Conservation (phyloP, 2,329 filamentous ascomycete species). For the Sclerotiophoma versabilis region DNA sequence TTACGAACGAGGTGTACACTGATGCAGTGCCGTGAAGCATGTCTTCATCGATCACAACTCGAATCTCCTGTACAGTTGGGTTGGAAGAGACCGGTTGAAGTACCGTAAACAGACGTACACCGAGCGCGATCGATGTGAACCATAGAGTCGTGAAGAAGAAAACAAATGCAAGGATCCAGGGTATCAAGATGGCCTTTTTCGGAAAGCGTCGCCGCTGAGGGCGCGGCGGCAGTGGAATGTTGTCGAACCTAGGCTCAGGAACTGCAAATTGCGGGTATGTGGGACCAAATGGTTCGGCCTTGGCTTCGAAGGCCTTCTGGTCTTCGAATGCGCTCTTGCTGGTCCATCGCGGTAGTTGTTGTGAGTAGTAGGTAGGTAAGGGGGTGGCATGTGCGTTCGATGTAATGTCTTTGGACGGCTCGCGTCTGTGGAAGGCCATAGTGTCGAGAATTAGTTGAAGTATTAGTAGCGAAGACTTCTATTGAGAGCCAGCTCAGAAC, state of each 20-base stretch:
- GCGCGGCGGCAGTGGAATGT: conserved; percentile 14
- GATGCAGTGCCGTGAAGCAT: conserved; percentile 2
- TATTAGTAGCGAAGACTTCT: background rate
- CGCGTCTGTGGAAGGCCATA: conserved; percentile 21
- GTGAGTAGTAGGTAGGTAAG: conserved; percentile 33
- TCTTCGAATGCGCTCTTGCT: conserved; percentile 20
- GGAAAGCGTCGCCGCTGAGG: conserved; percentile 10
- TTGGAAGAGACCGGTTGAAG: conserved; percentile 16
- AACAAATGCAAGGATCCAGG: conserved; percentile 34
- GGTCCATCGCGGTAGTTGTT: conserved; percentile 15
- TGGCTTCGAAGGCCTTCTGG: conserved; percentile 4
- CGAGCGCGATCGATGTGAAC: conserved; percentile 32
- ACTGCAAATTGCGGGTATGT: conserved; percentile 16
- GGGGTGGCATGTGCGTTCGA: conserved; percentile 26
- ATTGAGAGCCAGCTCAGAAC: conserved; percentile 7
- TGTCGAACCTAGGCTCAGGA: conserved; percentile 11
- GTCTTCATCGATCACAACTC: conserved; percentile 27
- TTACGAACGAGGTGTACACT: background rate
- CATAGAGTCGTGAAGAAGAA: conserved; percentile 34
- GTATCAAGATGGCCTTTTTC: conserved; percentile 21
- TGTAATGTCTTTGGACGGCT: conserved; percentile 24
- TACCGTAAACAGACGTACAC: conserved; percentile 24
- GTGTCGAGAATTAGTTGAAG: background rate
- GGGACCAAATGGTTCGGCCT: conserved; percentile 18
- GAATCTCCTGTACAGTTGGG: conserved; percentile 21